phyloP scores from a whole-genome alignment of 1,139 yeast genomes.

The Geotrichum bryndzae region DNA sequence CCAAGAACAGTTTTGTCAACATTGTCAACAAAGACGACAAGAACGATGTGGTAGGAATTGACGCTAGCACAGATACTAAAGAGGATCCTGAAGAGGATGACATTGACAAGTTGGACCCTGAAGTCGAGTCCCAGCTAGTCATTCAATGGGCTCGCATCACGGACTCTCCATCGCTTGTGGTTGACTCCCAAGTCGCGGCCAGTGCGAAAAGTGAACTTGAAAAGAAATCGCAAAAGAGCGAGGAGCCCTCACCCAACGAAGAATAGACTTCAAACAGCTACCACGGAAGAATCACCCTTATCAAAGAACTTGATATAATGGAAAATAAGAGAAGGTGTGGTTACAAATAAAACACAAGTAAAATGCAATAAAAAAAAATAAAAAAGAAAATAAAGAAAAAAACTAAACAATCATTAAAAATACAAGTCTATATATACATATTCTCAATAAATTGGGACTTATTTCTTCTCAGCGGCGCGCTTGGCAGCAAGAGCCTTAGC shows the following conservation, averaged over 20 bases:
- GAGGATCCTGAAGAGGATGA: constrained; percentile 10
- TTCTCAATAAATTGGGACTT: background rate
- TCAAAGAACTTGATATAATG: too few species aligned
- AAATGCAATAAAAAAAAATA: background rate
- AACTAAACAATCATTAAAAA: background rate
- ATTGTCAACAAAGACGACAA: constrained; percentile 6
- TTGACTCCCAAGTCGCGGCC: constrained; percentile 6
- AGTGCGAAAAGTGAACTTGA: constrained; percentile 13
- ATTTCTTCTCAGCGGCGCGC: constrained; percentile 4
- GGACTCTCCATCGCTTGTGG: constrained; percentile 20
- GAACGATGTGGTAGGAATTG: constrained; percentile 14
- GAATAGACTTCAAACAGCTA: background rate
- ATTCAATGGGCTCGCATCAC: constrained; percentile 24
- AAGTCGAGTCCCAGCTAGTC: constrained; percentile 15
- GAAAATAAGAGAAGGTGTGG: too few species aligned
- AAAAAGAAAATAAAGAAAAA: background rate
- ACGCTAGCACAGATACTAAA: background rate
- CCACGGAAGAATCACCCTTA: background rate
- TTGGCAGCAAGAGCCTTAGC: constrained; percentile 10
- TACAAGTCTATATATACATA: background rate
- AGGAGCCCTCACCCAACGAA: background rate
- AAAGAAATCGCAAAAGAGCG: background rate
- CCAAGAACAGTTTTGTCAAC: constrained; percentile 9
- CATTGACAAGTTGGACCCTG: constrained; percentile 8
- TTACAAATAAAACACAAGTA: background rate